Percentiles rank a stretch among this genome's conserved stretches.
These are phyloP conservation scores for Ophiostoma sp. DNA, from an alignment of 2,329 filamentous ascomycete genomes.

Conservation along the genomic window DNA sequence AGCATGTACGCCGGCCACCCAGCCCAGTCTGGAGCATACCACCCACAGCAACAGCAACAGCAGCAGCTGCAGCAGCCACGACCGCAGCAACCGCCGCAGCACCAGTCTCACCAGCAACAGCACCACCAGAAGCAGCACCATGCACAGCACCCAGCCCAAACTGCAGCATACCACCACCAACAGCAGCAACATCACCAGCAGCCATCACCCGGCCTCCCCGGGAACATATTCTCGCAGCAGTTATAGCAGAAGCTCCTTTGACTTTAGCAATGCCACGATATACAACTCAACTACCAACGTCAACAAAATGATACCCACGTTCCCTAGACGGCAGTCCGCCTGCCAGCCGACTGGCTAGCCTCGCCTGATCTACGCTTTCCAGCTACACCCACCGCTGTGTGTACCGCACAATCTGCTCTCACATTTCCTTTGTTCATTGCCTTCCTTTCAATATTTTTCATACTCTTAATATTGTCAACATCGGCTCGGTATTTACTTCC, in stretches of 20 bases:
- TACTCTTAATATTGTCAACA: background rate
- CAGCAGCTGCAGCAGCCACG: constrained; percentile 5
- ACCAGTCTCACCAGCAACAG: constrained; percentile 18
- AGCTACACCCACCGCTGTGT: background rate
- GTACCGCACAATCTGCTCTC: background rate
- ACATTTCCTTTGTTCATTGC: background rate
- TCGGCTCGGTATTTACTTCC: background rate
- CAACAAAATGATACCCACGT: background rate
- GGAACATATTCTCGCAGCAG: constrained; percentile 20
- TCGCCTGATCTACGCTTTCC: background rate
- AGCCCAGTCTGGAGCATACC: constrained; percentile 31
- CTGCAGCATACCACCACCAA: constrained; percentile 19
- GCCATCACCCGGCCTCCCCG: constrained; percentile 17
- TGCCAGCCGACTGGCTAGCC: background rate
- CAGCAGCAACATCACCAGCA: constrained; percentile 21
- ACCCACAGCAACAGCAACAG: constrained; percentile 13
- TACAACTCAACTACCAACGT: background rate
- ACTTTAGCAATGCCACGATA: background rate
- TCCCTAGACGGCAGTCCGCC: background rate
- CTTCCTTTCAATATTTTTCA: background rate
- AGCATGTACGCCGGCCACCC: constrained; percentile 34
- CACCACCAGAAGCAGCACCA: constrained; percentile 19
- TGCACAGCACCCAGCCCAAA: constrained; percentile 8
- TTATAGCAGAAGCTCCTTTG: constrained; percentile 2
- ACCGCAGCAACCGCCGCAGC: constrained; percentile 9